Evolutionary conservation across 352 stramenopile species (phyloP), one percentile per base, ranked within the genome.

Genomic region (Bremia lactucae): DNA sequence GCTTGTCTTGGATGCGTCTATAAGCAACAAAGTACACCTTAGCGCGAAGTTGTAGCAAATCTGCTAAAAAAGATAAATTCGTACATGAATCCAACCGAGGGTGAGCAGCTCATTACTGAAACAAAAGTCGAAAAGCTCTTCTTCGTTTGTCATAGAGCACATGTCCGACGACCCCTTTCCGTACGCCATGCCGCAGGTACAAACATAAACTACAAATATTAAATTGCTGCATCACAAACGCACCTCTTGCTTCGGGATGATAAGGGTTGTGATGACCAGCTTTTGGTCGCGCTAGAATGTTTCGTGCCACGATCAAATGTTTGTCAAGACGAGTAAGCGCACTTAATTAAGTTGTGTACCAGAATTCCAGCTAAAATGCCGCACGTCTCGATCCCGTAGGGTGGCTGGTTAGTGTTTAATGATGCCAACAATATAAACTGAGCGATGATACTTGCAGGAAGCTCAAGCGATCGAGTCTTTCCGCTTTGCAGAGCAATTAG

Each of bases 61-160:
- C 22, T 19, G 13, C 6, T 8, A 5, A 31, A n/a, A 25, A 16
- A 49, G 15, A 9, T 25, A n/a, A 34, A 52, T 26, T n/a, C 65
- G 46, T 62, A 87, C 77, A 60, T 95, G 84, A 52, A 95, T 94
- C 84, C 84, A 95, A 11, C 84, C 84, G n/a, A 94, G 70, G 11
- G 73, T 92, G n/a, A 95, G 65, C 26, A 95, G 54, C 22, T 92
- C 82, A 35, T 89, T 71, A 37, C 55, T 63, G 33, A 91, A 86
- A 49, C 83, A 94, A 42, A 81, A 95, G 35, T 87, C 79, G 34
- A 89, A 93, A 7, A 95, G 56, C 33, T 92, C 81, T 52, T 87
- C 73, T 57, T 94, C 83, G 44, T 93, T 83, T 14, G 68, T 92
- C 73, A 94, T 92, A 8, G 61, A 72, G 29, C 74, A 87, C 60